Percentiles rank a stretch among this genome's conserved stretches.
phyloP scores from a whole-genome alignment of 148 eudicot species.

The Chenopodium album region DNA sequence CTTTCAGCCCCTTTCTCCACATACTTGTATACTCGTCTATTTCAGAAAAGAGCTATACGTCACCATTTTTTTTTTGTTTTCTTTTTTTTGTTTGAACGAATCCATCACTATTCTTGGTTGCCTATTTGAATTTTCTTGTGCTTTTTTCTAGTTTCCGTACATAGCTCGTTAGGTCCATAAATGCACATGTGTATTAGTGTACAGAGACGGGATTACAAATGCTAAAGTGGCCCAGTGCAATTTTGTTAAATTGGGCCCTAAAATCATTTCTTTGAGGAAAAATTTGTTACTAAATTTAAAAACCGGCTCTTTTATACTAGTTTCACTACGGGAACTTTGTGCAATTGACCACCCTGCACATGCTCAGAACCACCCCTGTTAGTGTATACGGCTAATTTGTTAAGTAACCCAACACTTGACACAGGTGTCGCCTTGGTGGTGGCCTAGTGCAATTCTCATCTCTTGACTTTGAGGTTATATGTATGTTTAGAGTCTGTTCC shows the following conservation, averaged over 20 bases:
- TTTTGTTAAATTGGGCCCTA: too few relatives aligned
- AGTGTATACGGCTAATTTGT: background rate
- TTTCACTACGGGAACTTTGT: too few relatives aligned
- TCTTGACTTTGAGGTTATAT: background rate
- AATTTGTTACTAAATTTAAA: too few relatives aligned
- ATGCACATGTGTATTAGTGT: background rate
- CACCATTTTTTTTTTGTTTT: background rate
- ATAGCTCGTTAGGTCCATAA: background rate
- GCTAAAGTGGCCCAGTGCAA: too few relatives aligned
- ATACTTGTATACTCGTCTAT: background rate
- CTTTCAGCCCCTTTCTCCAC: background rate
- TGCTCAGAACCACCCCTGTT: too few relatives aligned
- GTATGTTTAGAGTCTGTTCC: too few relatives aligned
- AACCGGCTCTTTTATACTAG: too few relatives aligned
- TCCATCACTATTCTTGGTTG: background rate
- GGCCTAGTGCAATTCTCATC: background rate
- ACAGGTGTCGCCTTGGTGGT: too few relatives aligned
- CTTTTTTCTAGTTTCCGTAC: background rate
- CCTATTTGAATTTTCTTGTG: background rate
- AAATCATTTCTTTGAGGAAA: too few relatives aligned
- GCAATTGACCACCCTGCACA: too few relatives aligned
- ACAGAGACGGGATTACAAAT: too few relatives aligned
- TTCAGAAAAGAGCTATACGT: background rate
- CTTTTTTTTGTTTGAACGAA: background rate
- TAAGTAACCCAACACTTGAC: too few relatives aligned